These are phyloP conservation scores for Rhodotorula sp. DNA, from an alignment of 1,284 basidiomycete genomes.

Conservation along the genomic window DNA sequence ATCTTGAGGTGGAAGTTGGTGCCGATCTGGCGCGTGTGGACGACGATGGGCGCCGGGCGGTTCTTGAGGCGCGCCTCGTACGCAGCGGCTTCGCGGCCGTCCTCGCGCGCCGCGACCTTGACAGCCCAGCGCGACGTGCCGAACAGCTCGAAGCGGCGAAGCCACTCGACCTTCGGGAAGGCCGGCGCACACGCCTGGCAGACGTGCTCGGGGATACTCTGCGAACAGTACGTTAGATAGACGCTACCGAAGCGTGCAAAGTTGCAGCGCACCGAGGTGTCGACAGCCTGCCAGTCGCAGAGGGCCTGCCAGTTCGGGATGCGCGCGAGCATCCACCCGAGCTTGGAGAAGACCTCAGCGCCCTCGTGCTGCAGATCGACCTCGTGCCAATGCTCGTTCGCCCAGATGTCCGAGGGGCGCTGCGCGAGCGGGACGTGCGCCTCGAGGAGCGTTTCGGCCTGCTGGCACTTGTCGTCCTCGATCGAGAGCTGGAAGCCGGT, in stretches of 20 bases:
- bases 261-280: slow-evolving; percentile 40
- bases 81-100: slow-evolving; percentile 65
- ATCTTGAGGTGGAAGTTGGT: slow-evolving; percentile 69
- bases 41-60: slow-evolving; percentile 81
- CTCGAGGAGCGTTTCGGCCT: slow-evolving; percentile 76
- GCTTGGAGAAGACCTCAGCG: slow-evolving; percentile 66
- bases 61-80: slow-evolving; percentile 66
- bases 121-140: slow-evolving; percentile 53
- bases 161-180: slow-evolving; percentile 74
- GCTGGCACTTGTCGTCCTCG: slow-evolving; percentile 64
- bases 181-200: slow-evolving; percentile 78
- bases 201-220: slow-evolving; percentile 50
- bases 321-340: slow-evolving; percentile 84
- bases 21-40: slow-evolving; percentile 76
- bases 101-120: slow-evolving; percentile 65
- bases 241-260: background rate
- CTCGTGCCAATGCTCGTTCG: slow-evolving; percentile 68
- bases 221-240: background rate
- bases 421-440: slow-evolving; percentile 63
- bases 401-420: slow-evolving; percentile 71
- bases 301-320: slow-evolving; percentile 70
- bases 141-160: slow-evolving; percentile 53
- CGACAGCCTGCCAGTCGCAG: slow-evolving; percentile 63
- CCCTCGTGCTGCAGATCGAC: slow-evolving; percentile 84
- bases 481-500: slow-evolving; percentile 58